phyloP scores from a whole-genome alignment of 345 rosid species.

The Arabis alpina region DNA sequence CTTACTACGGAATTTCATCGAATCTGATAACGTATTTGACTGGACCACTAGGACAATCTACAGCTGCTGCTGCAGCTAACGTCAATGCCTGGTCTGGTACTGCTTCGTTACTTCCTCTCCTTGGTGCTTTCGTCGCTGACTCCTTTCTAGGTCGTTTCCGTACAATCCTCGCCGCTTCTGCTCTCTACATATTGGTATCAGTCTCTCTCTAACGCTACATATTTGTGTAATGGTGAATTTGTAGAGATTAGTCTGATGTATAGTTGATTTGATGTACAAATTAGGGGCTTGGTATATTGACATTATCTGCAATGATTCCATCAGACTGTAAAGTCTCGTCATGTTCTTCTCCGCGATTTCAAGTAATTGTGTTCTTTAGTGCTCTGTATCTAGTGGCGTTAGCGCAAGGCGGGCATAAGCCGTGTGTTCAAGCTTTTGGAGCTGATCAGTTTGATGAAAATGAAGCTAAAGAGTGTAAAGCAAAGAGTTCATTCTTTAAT shows the following conservation, averaged over 20 bases:
- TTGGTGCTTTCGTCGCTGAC: conserved; percentile 59
- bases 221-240: too few species aligned
- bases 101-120: conserved; percentile 53
- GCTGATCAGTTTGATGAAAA: conserved; percentile 83
- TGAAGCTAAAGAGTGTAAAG: conserved; percentile 56
- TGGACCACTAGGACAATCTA: conserved; percentile 54
- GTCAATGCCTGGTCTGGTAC: conserved; percentile 59
- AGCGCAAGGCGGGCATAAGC: conserved; percentile 84
- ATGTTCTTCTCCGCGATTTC: conserved; percentile 46
- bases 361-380: conserved; percentile 48
- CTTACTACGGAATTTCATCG: conserved; percentile 53
- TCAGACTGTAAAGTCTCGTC: conserved; percentile 49
- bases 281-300: conserved; percentile 65
- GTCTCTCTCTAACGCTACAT: not conserved
- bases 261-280: conserved; percentile 33
- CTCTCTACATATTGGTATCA: conserved; percentile 50
- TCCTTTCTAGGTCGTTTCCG: conserved; percentile 60
- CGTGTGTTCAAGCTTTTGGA: conserved; percentile 90
- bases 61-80: conserved; percentile 55
- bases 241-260: conserved; percentile 18
- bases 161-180: conserved; percentile 50
- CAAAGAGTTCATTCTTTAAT: conserved; percentile 75
- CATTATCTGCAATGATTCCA: conserved; percentile 66
- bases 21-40: conserved; percentile 55
- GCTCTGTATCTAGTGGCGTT: conserved; percentile 69